These are phyloP conservation scores for Liquidambar formosana DNA, from an alignment of 164 flowering plant genomes.

Conservation along the genomic window DNA sequence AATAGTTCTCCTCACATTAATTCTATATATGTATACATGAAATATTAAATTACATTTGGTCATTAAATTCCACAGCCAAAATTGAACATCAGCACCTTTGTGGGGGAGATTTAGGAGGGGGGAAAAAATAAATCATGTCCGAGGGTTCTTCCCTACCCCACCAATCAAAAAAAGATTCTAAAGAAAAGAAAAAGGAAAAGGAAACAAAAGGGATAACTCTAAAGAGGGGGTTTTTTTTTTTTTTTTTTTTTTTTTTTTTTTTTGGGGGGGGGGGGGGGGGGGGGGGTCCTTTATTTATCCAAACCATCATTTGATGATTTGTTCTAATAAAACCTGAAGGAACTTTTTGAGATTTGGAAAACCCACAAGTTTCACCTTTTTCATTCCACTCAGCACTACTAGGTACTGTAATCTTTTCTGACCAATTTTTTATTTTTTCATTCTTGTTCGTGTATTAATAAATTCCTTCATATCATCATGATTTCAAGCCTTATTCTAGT, in stretches of 20 bases:
- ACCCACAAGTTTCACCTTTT: conserved; percentile 19
- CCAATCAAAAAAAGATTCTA: conserved; percentile 7
- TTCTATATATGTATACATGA: too few relatives aligned
- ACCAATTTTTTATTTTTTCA: conserved; percentile 1
- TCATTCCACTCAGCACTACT: conserved; percentile 12
- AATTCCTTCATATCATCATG: not conserved
- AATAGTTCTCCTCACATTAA: too few relatives aligned
- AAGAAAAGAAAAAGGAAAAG: not conserved
- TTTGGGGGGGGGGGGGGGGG: too few relatives aligned
- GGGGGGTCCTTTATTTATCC: conserved; percentile 22
- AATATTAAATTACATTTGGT: too few relatives aligned
- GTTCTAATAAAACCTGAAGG: conserved; percentile 5
- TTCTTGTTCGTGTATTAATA: conserved; percentile 1
- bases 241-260: not conserved
- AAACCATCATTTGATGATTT: conserved; percentile 7
- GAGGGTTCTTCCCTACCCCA: conserved; percentile 12
- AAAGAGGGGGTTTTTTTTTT: conserved; percentile 9
- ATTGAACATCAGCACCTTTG: too few relatives aligned
- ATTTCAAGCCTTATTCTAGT: conserved; percentile 2
- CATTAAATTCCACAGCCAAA: too few relatives aligned
- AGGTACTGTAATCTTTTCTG: conserved; percentile 5
- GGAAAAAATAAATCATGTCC: not conserved
- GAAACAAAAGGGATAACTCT: not conserved
- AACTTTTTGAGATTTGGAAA: conserved; percentile 10
- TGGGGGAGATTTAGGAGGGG: not conserved